Base-by-base conservation (phyloP, 1,284 basidiomycete genomes). In the Pseudozyma thailandica region DNA sequence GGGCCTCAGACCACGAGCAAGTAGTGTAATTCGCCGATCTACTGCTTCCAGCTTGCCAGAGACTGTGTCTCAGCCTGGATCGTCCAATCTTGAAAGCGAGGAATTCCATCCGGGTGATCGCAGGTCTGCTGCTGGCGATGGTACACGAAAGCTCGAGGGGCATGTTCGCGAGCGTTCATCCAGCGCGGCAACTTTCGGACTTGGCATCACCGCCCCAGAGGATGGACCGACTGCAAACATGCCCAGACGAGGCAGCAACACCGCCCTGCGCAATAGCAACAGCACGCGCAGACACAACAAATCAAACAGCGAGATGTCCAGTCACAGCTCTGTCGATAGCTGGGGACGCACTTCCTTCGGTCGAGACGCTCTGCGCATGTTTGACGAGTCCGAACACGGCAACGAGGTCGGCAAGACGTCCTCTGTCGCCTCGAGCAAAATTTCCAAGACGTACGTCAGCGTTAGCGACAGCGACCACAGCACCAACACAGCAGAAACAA, bases 391-490 rank as follows among this genome's bases (percentile, higher is more conserved):
- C 3, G 59, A 70, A 18, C 38, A 47, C 3, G 31, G 31, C 33
- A 28, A 35, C 27, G 47, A 50, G 7, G 15, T 31, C 9, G 28
- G 27, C 9, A 54, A 57, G 15, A n/a, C 46, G 1, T 16, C 54
- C 4, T 60, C 56, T 7, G 31, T 39, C 8, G 51, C 55, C 9
- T 63, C 54, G 16, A 50, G 30, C 50, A 71, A 57, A 42, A 50
- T 46, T 8, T 45, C 38, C 3, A 44, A 45, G 23, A 55, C 58
- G 2, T 41, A 44, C 18, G 20, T 64, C 33, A 68, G 70, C 18
- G 20, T 64, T 28, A 68, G 70, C 56, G 70, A 72, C 31, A 63
- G 70, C 60, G 70, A 47, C 3, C 60, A 61, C 41, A 72, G 70
- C 57, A 50, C 45, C 15, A 50, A 51, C 44, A 68, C 70, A 0